Percentiles rank a stretch among this genome's conserved stretches.
Conservation (phyloP, 2,329 filamentous ascomycete genomes). For the Colletotrichum sp. region DNA sequence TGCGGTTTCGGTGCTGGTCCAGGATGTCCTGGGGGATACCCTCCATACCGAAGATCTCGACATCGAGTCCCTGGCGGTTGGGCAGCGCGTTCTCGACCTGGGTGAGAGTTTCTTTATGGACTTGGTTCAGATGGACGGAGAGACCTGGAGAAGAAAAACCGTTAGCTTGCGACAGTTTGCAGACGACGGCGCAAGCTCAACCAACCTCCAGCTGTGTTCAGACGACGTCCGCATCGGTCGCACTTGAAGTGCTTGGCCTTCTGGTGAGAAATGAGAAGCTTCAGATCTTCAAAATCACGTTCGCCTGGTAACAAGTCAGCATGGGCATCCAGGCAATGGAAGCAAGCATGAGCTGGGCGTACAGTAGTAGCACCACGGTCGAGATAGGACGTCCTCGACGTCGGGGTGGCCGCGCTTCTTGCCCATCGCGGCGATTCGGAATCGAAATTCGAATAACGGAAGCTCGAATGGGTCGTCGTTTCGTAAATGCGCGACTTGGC, state of each 20-base stretch:
- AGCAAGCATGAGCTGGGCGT: slow-evolving; percentile 25
- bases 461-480: background rate
- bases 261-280: slow-evolving; percentile 95
- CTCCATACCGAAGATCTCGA: slow-evolving; percentile 99
- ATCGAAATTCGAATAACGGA: background rate
- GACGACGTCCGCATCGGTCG: slow-evolving; percentile 82
- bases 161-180: slow-evolving; percentile 4
- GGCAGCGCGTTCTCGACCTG: slow-evolving; percentile 92
- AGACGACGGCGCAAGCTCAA: slow-evolving; percentile 3
- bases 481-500: background rate
- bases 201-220: slow-evolving; percentile 94
- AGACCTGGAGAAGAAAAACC: slow-evolving; percentile 64
- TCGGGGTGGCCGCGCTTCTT: slow-evolving; percentile 89
- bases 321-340: background rate
- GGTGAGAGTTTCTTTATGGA: slow-evolving; percentile 91
- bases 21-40: slow-evolving; percentile 89
- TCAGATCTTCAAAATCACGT: slow-evolving; percentile 96
- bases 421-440: slow-evolving; percentile 60
- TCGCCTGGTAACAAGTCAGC: slow-evolving; percentile 61
- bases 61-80: slow-evolving; percentile 82
- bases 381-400: slow-evolving; percentile 84
- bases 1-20: slow-evolving; percentile 83
- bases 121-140: slow-evolving; percentile 96
- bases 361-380: slow-evolving; percentile 99
- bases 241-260: slow-evolving; percentile 99